Conservation (phyloP, 2,329 filamentous ascomycete genomes). For the Colletotrichum sp. region DNA sequence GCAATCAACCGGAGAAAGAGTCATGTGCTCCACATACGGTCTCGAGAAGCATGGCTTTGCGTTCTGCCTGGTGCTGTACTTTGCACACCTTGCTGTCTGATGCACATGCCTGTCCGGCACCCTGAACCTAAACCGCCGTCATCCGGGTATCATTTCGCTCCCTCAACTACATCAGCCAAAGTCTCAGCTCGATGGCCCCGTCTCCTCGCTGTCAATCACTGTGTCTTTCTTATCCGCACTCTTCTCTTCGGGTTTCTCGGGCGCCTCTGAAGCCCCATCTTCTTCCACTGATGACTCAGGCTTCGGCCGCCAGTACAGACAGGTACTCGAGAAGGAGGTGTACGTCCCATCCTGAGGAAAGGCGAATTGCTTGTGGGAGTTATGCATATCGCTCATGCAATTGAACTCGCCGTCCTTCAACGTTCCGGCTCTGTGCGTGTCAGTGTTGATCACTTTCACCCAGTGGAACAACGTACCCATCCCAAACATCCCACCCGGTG, state of each 20-base stretch:
- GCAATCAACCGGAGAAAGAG: neutral
- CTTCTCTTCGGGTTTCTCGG: neutral
- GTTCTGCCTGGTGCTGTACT: neutral
- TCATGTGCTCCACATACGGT: neutral
- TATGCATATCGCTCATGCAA: slow-evolving; percentile 37
- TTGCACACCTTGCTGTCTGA: neutral
- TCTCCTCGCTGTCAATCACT: neutral
- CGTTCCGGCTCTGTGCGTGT: neutral
- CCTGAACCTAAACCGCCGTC: neutral
- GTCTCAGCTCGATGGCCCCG: neutral
- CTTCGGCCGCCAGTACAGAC: slow-evolving; percentile 40
- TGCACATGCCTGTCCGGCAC: neutral
- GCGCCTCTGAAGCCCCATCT: neutral
- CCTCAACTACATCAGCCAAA: neutral
- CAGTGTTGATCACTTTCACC: neutral
- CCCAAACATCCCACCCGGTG: slow-evolving; percentile 57
- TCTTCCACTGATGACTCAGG: neutral
- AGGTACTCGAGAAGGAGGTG: slow-evolving; percentile 44
- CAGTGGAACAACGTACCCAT: slow-evolving; percentile 41
- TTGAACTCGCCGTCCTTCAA: slow-evolving; percentile 29
- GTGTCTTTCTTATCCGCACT: neutral
- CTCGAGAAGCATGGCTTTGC: neutral
- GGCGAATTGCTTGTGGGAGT: slow-evolving; percentile 29
- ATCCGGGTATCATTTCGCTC: neutral
- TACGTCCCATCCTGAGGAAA: slow-evolving; percentile 45